Conservation (phyloP, 768 basidiomycete species). For the Xanthoconium stramineum region DNA sequence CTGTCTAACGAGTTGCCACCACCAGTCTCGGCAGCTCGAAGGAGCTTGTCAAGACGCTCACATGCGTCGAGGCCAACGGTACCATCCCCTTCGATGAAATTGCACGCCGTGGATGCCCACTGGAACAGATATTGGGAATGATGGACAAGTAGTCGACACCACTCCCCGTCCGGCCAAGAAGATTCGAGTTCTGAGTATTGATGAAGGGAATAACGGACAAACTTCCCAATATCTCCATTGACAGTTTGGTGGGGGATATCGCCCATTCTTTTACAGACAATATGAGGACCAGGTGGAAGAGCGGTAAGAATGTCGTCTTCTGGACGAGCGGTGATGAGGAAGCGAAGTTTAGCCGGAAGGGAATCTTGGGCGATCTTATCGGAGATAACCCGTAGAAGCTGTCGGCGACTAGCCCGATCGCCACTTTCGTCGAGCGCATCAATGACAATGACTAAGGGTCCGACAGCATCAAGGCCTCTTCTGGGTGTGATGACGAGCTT, state of each 20-base stretch:
- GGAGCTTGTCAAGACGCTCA: background rate
- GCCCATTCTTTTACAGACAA: slow-evolving; percentile 14
- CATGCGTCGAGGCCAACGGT: background rate
- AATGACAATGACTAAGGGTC: slow-evolving; percentile 29
- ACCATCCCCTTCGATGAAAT: background rate
- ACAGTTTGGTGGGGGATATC: background rate
- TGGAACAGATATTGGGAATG: background rate
- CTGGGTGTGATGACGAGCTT: slow-evolving; percentile 11
- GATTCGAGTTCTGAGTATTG: too few species aligned
- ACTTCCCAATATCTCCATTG: background rate
- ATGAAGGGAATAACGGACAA: background rate
- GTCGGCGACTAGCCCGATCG: background rate
- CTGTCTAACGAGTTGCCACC: background rate
- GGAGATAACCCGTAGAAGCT: slow-evolving; percentile 13
- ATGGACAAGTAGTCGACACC: too few species aligned
- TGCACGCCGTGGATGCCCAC: too few species aligned
- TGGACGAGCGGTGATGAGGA: too few species aligned
- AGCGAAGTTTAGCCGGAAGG: too few species aligned
- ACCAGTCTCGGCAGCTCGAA: background rate
- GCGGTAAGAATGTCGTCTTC: too few species aligned
- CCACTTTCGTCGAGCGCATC: slow-evolving; percentile 24
- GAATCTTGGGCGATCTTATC: background rate
- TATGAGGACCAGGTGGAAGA: background rate
- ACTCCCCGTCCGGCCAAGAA: too few species aligned
- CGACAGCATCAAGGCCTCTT: slow-evolving; percentile 7